Conservation (phyloP, 768 basidiomycete species). For the Leccinum variicolor region DNA sequence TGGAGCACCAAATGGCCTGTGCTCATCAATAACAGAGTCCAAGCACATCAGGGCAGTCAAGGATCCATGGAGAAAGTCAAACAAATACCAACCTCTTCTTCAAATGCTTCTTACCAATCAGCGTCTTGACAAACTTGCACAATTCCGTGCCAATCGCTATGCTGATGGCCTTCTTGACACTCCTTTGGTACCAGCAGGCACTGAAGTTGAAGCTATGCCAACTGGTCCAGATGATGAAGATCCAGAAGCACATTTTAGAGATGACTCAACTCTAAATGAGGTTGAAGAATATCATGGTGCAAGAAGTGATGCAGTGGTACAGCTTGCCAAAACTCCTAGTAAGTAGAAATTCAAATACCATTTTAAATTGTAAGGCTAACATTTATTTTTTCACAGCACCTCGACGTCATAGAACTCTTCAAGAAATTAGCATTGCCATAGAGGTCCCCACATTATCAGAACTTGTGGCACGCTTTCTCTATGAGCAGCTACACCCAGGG, state of each 20-base stretch:
- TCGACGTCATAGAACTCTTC: too few relatives aligned
- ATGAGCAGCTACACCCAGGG: too few relatives aligned
- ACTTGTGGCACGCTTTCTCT: too few relatives aligned
- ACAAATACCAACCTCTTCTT: too few relatives aligned
- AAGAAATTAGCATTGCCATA: too few relatives aligned
- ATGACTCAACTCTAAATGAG: not conserved
- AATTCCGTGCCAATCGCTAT: too few relatives aligned
- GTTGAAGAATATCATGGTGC: not conserved
- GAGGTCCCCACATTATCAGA: too few relatives aligned
- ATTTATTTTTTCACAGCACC: not conserved
- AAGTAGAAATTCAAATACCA: not conserved
- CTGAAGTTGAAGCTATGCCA: not conserved
- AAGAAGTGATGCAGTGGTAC: not conserved
- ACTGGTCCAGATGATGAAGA: not conserved
- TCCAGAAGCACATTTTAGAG: not conserved
- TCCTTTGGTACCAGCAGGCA: not conserved
- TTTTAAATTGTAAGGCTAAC: not conserved
- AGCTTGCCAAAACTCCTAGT: not conserved
- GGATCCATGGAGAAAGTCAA: not conserved
- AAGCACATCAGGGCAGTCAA: not conserved
- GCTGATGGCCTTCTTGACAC: not conserved
- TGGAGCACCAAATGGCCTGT: not conserved
- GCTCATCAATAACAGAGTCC: not conserved
- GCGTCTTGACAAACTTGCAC: not conserved
- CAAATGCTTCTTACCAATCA: not conserved